Evolutionary conservation across 1,284 basidiomycete genomes (phyloP).

Genomic region (Sanghuangporus weigelae): DNA sequence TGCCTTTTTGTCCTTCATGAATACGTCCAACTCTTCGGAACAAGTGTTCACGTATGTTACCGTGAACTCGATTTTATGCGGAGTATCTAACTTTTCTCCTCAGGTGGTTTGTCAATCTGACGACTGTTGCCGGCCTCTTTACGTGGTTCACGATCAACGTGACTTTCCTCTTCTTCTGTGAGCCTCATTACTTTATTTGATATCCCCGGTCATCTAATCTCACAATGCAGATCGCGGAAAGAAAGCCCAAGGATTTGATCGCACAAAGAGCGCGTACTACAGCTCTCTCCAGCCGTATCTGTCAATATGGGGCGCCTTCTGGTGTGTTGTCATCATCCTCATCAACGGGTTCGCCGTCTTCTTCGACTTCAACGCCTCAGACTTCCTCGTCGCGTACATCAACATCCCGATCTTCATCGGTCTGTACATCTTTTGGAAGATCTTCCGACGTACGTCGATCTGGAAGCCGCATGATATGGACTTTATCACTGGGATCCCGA

Average conservation of each 20-base stretch:
- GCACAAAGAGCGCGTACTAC: constrained; percentile 48
- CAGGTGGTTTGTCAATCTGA: constrained; percentile 53
- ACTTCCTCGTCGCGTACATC: constrained; percentile 53
- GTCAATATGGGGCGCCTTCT: constrained; percentile 33
- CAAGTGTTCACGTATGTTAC: constrained; percentile 35
- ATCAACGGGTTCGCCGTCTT: constrained; percentile 55
- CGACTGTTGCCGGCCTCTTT: constrained; percentile 56
- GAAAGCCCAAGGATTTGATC: constrained; percentile 50
- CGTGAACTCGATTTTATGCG: constrained; percentile 9
- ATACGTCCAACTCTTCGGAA: constrained; percentile 28
- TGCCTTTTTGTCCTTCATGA: constrained; percentile 50
- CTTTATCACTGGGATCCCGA: constrained; percentile 56
- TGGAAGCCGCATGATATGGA: constrained; percentile 53
- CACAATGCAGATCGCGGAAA: constrained; percentile 41
- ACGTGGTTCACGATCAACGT: constrained; percentile 68
- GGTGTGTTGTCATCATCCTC: constrained; percentile 37
- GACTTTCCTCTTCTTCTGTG: constrained; percentile 72
- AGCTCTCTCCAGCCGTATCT: constrained; percentile 42
- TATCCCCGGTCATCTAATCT: background rate
- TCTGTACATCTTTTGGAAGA: constrained; percentile 53
- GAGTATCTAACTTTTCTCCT: constrained; percentile 29
- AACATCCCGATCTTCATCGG: constrained; percentile 50
- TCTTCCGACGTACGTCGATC: constrained; percentile 45
- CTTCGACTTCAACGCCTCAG: constrained; percentile 54
- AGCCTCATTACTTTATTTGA: constrained; percentile 26